A percentile compares a stretch with the other conserved stretches of the same genome.
Evolutionary conservation across 2,329 filamentous ascomycete species (phyloP).

Genomic region (Fusarium torreyae): DNA sequence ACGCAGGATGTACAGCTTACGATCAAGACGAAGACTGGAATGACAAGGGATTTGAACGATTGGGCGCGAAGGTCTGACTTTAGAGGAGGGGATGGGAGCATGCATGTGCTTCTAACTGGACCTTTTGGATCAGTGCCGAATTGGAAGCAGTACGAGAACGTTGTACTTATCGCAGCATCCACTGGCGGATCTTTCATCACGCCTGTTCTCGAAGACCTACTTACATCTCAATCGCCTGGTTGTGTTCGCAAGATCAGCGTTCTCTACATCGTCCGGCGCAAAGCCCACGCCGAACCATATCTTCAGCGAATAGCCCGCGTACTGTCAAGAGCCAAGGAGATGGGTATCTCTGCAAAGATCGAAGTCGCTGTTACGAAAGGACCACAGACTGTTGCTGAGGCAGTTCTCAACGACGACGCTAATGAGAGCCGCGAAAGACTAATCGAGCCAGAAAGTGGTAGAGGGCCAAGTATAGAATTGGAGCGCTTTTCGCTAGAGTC

Average conservation of each 20-base stretch:
- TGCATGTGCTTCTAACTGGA: constrained; percentile 43
- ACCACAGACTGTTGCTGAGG: constrained; percentile 2
- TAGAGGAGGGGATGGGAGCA: constrained; percentile 23
- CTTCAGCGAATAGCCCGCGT: constrained; percentile 32
- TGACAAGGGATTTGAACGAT: constrained; percentile 42
- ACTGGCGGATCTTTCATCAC: constrained; percentile 47
- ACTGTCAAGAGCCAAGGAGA: constrained; percentile 42
- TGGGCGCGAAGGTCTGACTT: constrained; percentile 42
- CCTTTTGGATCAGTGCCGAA: constrained; percentile 43
- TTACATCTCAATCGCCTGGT: constrained; percentile 36
- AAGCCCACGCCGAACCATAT: constrained; percentile 41
- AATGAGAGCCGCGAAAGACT: constrained; percentile 46
- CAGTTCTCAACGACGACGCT: constrained; percentile 7
- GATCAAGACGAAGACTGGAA: constrained; percentile 46
- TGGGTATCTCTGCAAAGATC: constrained; percentile 43
- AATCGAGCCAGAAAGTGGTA: constrained; percentile 32
- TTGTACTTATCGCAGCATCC: constrained; percentile 43
- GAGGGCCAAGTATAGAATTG: constrained; percentile 37
- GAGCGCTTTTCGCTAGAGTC: constrained; percentile 48
- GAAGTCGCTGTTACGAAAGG: constrained; percentile 44
- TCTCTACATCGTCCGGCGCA: constrained; percentile 42
- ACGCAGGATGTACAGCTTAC: constrained; percentile 43
- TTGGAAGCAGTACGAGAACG: constrained; percentile 48
- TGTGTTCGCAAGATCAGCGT: constrained; percentile 45
- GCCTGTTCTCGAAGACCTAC: constrained; percentile 43